These are phyloP conservation scores for Aschersonia sp. DNA, from an alignment of 2,329 filamentous ascomycete species.

Conservation along the genomic window DNA sequence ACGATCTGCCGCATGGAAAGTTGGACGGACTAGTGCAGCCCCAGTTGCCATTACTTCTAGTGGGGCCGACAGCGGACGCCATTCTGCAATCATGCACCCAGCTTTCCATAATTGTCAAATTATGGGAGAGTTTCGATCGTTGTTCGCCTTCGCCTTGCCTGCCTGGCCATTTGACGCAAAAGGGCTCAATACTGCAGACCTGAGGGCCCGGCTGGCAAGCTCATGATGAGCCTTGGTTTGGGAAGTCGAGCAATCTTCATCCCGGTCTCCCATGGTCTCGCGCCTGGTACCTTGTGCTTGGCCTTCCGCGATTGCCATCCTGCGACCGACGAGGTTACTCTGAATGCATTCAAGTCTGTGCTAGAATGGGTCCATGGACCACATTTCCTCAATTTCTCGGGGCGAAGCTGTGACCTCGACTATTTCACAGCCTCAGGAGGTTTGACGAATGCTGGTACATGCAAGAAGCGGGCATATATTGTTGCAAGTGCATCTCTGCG, in stretches of 20 bases:
- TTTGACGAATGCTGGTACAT: background rate
- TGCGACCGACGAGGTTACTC: too few species aligned
- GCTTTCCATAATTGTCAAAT: background rate
- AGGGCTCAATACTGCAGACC: too few species aligned
- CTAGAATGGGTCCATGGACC: too few species aligned
- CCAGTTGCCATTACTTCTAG: constrained; percentile 5
- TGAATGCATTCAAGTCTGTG: too few species aligned
- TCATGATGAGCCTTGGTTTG: too few species aligned
- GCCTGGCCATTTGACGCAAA: background rate
- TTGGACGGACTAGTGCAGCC: constrained; percentile 1
- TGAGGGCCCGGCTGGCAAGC: too few species aligned
- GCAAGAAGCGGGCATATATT: background rate
- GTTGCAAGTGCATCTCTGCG: background rate
- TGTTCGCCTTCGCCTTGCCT: background rate
- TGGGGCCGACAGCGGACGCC: constrained; percentile 8
- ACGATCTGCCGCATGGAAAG: constrained; percentile 2
- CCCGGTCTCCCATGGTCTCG: too few species aligned
- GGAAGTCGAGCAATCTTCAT: too few species aligned
- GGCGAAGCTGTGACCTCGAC: background rate
- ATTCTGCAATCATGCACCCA: constrained; percentile 5
- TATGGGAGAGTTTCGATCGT: background rate
- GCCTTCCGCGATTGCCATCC: too few species aligned
- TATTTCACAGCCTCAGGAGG: too few species aligned
- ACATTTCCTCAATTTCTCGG: too few species aligned
- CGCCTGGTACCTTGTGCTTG: too few species aligned